Base-by-base conservation (phyloP, 2,329 filamentous ascomycete species). In the Monilinia fructicola region DNA sequence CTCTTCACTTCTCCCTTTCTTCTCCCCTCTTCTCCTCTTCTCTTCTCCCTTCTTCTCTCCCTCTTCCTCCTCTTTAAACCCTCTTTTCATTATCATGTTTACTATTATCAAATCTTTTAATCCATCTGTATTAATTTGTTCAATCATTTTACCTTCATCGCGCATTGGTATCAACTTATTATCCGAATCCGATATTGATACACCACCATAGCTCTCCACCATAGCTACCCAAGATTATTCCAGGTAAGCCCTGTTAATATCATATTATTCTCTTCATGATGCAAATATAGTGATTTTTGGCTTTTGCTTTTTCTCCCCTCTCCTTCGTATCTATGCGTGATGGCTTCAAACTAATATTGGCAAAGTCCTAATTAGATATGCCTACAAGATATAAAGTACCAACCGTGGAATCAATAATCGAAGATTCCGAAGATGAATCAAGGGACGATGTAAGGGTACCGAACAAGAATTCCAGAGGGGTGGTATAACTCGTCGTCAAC, bases 381-480 rank as follows among this genome's bases (percentile, higher is more conserved):
- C 59, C 73, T 28, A 67, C 72, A 14, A 73, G 68, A 68, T 74
- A 76, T 62, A 72, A 50, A 42, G 56, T 63, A 62, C 70, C 73
- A 67, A 69, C 71, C 11, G 64, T 74, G 53, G 71, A 74, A 67
- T 62, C 72, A 42, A 76, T 76, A 23, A 59, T 71, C 40, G 75
- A 75, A 59, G 69, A 71, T 54, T 70, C 70, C 35, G 73, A 75
- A 53, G 71, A 74, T 70, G 73, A 73, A 65, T 62, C 70, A 67
- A 69, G 67, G 59, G 67, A 59, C n/a, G 66, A 66, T 54, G 54
- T 71, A 62, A 73, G 65, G 67, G 54, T 31, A 67, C 56, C 46
- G 68, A 70, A 38, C 65, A 67, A 28, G 67, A 67, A 28, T 63
- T 58, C 38, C 42, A 64, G n/a, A 65, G 50, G 31, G 68, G 53